phyloP scores from a whole-genome alignment of 2,329 filamentous ascomycete genomes.

The Chrysoporthe austroafricana region DNA sequence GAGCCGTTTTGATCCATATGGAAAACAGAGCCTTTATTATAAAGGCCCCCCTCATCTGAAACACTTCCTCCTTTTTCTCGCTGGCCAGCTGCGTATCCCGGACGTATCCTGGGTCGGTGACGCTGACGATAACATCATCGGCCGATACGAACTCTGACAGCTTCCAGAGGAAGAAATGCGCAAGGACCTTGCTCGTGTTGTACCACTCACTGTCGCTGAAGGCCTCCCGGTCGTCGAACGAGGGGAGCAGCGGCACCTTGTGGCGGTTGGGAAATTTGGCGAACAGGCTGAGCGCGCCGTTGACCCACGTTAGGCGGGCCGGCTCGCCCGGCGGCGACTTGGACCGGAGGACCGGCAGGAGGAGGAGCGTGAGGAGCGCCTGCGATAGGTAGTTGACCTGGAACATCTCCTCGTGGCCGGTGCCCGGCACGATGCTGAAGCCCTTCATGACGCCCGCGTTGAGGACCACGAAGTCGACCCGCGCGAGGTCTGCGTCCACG shows the following conservation, averaged over 20 bases:
- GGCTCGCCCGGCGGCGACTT: constrained; percentile 8
- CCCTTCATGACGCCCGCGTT: constrained; percentile 36
- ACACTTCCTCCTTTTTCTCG: constrained; percentile 8
- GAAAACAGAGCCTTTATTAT: background rate
- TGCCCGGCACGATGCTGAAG: background rate
- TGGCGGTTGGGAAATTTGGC: constrained; percentile 29
- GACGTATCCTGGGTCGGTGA: constrained; percentile 50
- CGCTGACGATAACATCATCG: constrained; percentile 49
- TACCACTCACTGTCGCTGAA: constrained; percentile 3
- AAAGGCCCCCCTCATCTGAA: background rate
- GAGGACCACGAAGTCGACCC: constrained; percentile 45
- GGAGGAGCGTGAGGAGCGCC: constrained; percentile 28
- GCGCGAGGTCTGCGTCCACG: constrained; percentile 35
- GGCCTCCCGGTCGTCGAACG: background rate
- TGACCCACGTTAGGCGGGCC: background rate
- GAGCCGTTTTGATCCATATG: background rate
- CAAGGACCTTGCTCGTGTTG: constrained; percentile 37
- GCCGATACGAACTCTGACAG: constrained; percentile 42
- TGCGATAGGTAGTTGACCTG: constrained; percentile 34
- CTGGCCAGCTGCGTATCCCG: constrained; percentile 43
- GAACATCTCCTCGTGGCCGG: constrained; percentile 30
- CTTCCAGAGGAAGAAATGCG: constrained; percentile 42
- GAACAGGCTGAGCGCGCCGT: background rate
- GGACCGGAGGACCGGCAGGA: constrained; percentile 30
- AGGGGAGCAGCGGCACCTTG: constrained; percentile 1